Evolutionary conservation across 257 asterid genomes (phyloP).

Genomic region (Solanum microdontum): DNA sequence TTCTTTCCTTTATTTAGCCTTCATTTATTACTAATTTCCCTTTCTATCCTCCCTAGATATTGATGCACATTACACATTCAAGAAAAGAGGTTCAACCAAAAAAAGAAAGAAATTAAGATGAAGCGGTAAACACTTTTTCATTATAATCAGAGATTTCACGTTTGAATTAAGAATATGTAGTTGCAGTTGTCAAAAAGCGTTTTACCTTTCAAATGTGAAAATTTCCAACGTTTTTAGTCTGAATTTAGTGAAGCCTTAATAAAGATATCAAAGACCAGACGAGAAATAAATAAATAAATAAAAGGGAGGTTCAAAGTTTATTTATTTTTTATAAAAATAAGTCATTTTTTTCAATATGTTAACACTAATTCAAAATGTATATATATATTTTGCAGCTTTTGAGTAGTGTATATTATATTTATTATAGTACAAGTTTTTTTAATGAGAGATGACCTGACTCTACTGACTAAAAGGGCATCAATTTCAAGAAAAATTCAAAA

Average conservation of each 20-base stretch:
- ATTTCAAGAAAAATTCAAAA: conserved; percentile 11
- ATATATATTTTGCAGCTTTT: neutral
- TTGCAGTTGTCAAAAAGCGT: neutral
- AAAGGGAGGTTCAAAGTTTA: neutral
- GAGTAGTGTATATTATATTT: neutral
- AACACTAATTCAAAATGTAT: conserved; percentile 2
- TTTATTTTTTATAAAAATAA: too few relatives aligned
- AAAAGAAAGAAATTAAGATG: neutral
- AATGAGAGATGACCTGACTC: conserved; percentile 17
- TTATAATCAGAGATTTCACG: neutral
- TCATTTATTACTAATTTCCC: neutral
- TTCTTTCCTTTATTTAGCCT: conserved; percentile 6
- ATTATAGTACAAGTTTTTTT: neutral
- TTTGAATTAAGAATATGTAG: neutral
- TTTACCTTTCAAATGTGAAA: neutral
- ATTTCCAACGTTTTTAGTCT: neutral
- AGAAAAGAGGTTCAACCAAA: neutral
- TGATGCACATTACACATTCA: neutral
- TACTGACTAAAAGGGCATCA: conserved; percentile 35
- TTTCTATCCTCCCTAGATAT: neutral
- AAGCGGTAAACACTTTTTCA: neutral
- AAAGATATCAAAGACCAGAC: fast-evolving
- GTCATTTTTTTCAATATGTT: neutral
- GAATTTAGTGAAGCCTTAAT: neutral
- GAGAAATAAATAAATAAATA: neutral